Conservation (phyloP, 2,329 filamentous ascomycete genomes). For the Penicillium sp. region DNA sequence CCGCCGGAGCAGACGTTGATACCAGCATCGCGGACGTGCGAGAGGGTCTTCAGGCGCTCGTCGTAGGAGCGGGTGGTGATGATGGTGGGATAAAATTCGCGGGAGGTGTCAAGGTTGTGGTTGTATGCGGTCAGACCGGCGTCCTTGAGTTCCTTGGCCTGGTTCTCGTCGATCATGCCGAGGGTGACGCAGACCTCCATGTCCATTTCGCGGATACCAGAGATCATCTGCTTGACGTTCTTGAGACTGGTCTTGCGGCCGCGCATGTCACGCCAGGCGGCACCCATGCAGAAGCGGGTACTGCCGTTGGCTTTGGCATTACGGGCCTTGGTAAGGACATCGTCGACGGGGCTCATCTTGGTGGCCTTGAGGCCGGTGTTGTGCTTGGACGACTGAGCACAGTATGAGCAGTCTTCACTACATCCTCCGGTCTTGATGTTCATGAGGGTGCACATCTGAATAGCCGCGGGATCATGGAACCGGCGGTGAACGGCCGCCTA, state of each 20-base stretch:
- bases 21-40: constrained; percentile 79
- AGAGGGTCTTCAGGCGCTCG: constrained; percentile 77
- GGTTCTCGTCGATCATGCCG: constrained; percentile 82
- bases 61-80: constrained; percentile 88
- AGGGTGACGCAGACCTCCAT: constrained; percentile 95
- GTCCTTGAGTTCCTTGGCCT: constrained; percentile 79
- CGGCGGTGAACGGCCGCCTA: constrained; percentile 77
- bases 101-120: constrained; percentile 88
- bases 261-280: constrained; percentile 91
- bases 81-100: constrained; percentile 83
- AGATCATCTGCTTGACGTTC: constrained; percentile 85
- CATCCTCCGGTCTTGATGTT: constrained; percentile 96
- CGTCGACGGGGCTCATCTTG: constrained; percentile 76
- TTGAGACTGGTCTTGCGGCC: constrained; percentile 80
- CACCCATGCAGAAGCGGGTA: constrained; percentile 93
- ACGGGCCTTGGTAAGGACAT: constrained; percentile 75
- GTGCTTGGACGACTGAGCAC: constrained; percentile 83
- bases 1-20: constrained; percentile 90
- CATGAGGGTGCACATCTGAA: constrained; percentile 93
- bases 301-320: constrained; percentile 80
- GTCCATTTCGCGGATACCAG: constrained; percentile 74
- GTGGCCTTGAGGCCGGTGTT: constrained; percentile 75
- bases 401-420: constrained; percentile 91
- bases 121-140: constrained; percentile 91
- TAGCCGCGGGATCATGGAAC: constrained; percentile 79